Base-by-base conservation (phyloP, 2,329 filamentous ascomycete genomes). In the Diaporthe vaccinii region DNA sequence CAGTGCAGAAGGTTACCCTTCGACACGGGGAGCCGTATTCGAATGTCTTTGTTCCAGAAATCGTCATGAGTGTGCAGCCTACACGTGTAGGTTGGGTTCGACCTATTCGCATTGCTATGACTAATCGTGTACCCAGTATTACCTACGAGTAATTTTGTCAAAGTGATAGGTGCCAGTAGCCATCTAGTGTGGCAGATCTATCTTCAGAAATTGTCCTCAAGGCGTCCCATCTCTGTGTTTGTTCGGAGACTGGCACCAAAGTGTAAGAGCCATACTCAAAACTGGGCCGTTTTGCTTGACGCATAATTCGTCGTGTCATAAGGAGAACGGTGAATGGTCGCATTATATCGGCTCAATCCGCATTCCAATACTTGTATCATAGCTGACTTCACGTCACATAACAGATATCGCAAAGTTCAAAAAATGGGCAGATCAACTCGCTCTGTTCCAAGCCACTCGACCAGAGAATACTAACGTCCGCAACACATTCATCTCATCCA, bases 111-210 rank as follows among this genome's bases (percentile, higher is more conserved):
- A 15, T 12, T 22, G 20, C 57, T 3, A 59, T 3, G 6, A n/a
- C 31, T 59, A n/a, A 59, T 10, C 2, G 9, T 10, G 7, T 8
- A 17, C 22, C 17, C 4, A 36, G 57, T 59, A 15, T 28, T 39
- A 58, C 55, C 55, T 3, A 58, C 22, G 3, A 59, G 57, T 36
- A 36, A 10, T 22, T n/a, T 59, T 17, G 31, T 59, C 57, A 59
- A 12, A 14, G 9, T 59, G 9, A 59, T 59, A 39, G 57, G 57
- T n/a, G 17, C 31, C 17, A 8, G 2, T 12, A 31, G 31, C 12
- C 57, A 59, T n/a, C 31, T 59, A 4, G 57, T n/a, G 31, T 59
- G 57, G 57, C 57, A 59, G 10, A 59, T 59, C 7, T 59, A n/a
- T n/a, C 57, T 39, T n/a, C 57, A 59, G 17, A 3, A 31, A 59